These are phyloP conservation scores for Chytriomyces confervae DNA, from an alignment of 192 early-diverging fungal genomes.

Conservation along the genomic window DNA sequence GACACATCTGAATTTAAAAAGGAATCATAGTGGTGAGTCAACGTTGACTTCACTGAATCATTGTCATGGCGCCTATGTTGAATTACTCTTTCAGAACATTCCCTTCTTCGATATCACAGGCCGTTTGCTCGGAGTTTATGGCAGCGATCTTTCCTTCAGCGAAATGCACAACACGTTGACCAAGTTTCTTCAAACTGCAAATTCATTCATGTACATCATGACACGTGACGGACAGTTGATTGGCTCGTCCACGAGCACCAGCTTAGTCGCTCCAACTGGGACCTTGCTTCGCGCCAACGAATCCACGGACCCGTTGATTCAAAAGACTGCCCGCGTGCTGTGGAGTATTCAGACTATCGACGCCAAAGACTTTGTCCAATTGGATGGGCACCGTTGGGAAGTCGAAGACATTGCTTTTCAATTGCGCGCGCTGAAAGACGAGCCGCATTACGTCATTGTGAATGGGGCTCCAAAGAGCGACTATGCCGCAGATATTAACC, in stretches of 20 bases:
- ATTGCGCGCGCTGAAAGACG: neutral
- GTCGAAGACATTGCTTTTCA: neutral
- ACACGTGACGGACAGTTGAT: slow-evolving; percentile 6
- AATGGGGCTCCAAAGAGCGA: slow-evolving; percentile 17
- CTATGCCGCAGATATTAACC: neutral
- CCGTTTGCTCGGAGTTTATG: neutral
- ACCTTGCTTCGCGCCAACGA: neutral
- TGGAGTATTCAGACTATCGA: neutral
- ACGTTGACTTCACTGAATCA: neutral
- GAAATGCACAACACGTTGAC: neutral
- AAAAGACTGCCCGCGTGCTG: neutral
- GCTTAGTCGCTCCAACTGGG: neutral
- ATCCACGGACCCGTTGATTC: neutral
- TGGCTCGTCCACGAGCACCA: slow-evolving; percentile 16
- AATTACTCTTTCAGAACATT: neutral
- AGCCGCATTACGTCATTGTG: neutral
- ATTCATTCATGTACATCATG: slow-evolving; percentile 25
- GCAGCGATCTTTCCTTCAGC: neutral
- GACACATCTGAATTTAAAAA: neutral
- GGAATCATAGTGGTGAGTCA: neutral
- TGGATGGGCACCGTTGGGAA: neutral
- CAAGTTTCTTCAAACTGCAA: neutral
- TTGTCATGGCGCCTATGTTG: neutral
- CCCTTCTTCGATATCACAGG: slow-evolving; percentile 10
- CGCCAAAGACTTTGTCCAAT: neutral